These are phyloP conservation scores for Jaminaea rosea DNA, from an alignment of 1,284 basidiomycete species.

Conservation along the genomic window DNA sequence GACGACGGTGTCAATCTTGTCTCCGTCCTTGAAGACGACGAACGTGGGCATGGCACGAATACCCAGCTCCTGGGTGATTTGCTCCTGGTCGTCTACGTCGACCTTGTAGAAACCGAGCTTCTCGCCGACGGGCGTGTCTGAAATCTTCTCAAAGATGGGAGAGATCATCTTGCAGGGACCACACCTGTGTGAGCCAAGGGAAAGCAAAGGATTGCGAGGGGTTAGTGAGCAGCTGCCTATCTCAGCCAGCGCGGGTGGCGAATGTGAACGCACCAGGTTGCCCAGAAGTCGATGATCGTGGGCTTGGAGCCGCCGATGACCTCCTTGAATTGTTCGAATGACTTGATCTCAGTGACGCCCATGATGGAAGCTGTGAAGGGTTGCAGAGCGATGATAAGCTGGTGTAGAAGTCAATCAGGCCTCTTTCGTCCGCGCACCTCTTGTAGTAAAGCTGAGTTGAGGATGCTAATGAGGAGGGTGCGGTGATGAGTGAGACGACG, in stretches of 20 bases:
- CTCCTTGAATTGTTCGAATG: conserved; percentile 55
- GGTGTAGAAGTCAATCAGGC: no score
- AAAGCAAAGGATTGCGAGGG: conserved; percentile 44
- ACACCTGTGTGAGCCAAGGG: no score
- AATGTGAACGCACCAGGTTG: conserved; percentile 21
- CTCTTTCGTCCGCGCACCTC: no score
- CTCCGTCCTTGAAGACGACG: conserved; percentile 61
- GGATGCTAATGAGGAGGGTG: no score
- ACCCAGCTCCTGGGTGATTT: conserved; percentile 58
- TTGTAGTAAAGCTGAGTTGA: no score
- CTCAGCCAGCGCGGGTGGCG: background rate
- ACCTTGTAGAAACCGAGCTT: conserved; percentile 69
- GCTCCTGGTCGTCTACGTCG: conserved; percentile 45
- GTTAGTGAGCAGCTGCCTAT: conserved; percentile 1
- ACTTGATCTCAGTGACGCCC: conserved; percentile 53
- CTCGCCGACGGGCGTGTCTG: conserved; percentile 39
- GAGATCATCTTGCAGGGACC: conserved; percentile 64
- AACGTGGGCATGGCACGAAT: conserved; percentile 77
- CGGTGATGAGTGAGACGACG: no score
- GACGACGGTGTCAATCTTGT: conserved; percentile 57
- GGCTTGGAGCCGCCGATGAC: conserved; percentile 54
- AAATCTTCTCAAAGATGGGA: conserved; percentile 67
- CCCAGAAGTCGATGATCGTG: conserved; percentile 46
- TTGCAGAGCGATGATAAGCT: no score
- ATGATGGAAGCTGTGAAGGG: conserved; percentile 15